These are phyloP conservation scores for Entophlyctis luteolus DNA, from an alignment of 192 early-diverging fungal genomes.

Conservation along the genomic window DNA sequence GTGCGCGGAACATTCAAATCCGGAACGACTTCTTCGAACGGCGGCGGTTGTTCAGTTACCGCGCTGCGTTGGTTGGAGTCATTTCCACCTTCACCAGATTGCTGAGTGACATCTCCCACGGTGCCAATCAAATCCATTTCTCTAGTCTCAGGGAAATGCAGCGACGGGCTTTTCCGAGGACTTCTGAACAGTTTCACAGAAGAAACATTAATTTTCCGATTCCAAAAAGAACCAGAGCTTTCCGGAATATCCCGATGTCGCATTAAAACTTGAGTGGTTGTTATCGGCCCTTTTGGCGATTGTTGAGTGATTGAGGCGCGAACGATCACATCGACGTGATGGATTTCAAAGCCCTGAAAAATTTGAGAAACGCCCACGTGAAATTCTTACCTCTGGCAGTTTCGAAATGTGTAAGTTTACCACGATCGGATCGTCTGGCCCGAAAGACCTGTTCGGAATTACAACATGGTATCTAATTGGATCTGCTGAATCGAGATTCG, in stretches of 20 bases:
- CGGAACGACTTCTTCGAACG: too few species aligned
- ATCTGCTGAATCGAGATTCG: not conserved
- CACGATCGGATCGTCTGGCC: slow-evolving; percentile 12
- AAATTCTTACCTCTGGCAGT: slow-evolving; percentile 12
- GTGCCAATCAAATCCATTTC: too few species aligned
- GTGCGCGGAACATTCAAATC: too few species aligned
- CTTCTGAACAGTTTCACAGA: not conserved
- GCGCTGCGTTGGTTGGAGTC: too few species aligned
- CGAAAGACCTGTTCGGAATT: slow-evolving; percentile 6
- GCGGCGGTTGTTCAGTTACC: too few species aligned
- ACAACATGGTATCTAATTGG: not conserved
- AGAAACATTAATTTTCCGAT: not conserved
- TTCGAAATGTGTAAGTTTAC: slow-evolving; percentile 17
- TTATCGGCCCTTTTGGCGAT: not conserved
- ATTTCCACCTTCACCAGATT: too few species aligned
- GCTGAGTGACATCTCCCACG: too few species aligned
- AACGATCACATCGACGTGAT: slow-evolving; percentile 10
- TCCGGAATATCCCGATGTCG: slow-evolving; percentile 1
- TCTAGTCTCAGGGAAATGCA: too few species aligned
- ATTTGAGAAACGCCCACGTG: too few species aligned
- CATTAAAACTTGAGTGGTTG: not conserved
- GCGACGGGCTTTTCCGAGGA: too few species aligned
- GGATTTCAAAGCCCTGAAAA: slow-evolving; percentile 13
- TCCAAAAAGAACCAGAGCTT: slow-evolving; percentile 1
- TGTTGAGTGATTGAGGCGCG: not conserved